phyloP scores from a whole-genome alignment of 2,329 filamentous ascomycete species.

The Fusarium metavorans region DNA sequence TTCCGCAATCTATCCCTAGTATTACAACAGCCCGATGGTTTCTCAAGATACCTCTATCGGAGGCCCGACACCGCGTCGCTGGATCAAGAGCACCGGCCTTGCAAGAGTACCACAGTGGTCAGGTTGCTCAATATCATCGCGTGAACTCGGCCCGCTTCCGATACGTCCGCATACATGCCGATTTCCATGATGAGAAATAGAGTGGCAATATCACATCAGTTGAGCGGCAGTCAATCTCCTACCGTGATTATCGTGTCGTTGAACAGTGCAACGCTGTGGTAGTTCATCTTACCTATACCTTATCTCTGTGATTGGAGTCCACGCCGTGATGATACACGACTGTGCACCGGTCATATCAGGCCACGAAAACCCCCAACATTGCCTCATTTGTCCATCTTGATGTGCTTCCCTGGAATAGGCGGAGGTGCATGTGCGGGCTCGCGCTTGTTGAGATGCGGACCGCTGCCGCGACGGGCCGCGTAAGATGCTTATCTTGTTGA shows the following conservation, averaged over 20 bases:
- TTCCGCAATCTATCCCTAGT: neutral
- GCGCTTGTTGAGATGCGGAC: neutral
- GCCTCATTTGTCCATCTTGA: conserved; percentile 4
- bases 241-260: neutral
- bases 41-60: conserved; percentile 1
- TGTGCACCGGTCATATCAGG: conserved; percentile 5
- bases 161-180: neutral
- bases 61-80: conserved; percentile 17
- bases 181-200: neutral
- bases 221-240: neutral
- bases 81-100: conserved; percentile 17
- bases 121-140: conserved; percentile 12
- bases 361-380: neutral
- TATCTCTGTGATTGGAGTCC: neutral
- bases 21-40: neutral
- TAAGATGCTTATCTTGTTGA: neutral
- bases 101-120: conserved; percentile 1
- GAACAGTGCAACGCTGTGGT: neutral
- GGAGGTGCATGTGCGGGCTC: neutral
- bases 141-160: neutral
- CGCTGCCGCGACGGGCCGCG: neutral
- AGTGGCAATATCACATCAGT: neutral
- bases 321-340: conserved; percentile 10
- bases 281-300: neutral
- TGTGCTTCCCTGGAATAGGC: neutral